Evolutionary conservation across 2,329 filamentous ascomycete genomes (phyloP), one percentile per base, ranked within the genome.

Genomic region (Botrytis paeoniae): DNA sequence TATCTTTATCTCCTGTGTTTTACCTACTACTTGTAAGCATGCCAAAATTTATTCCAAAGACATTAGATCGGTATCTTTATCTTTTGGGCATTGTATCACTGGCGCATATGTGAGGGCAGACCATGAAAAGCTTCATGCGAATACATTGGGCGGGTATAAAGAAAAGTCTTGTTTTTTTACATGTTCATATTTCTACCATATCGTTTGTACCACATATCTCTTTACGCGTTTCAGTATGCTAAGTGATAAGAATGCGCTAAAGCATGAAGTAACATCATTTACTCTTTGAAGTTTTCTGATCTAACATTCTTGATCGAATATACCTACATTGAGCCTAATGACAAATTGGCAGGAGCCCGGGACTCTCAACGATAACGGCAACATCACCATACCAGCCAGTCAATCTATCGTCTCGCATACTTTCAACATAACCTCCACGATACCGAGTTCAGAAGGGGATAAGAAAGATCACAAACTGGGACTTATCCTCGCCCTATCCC

Each of bases 11-110:
- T 20, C 62, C 70, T 18, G 62, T 72, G 16, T 72, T 72, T 32
- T 68, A 72, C 37, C 62, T 72, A 68, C 32, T 72, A 61, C 70
- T 72, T 60, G 70, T 72, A 72, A 72, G 70, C 39, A 22, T 66
- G 2, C 25, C 16, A 8, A 66, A 41, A 32, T 22, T 5, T 29
- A 41, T 10, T 35, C 16, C n/a, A 25, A 29, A 29, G 35, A 29
- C 25, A 20, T n/a, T 1, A 43, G 16, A 63, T 63, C 7, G 3
- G n/a, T 12, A 14, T 66, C 45, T 39, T 41, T 12, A 68, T 57
- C 35, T 22, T 10, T 25, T 57, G 45, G 25, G 29, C 37, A 4
- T 54, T 22, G 2, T 54, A 51, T 20, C 25, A 37, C 22, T 10
- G 4, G 45, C 25, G 2, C 16, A 16, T 22, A 41, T 22, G n/a